Percentiles rank a stretch among this genome's conserved stretches.
phyloP scores from a whole-genome alignment of 495 filamentous ascomycete genomes.

The Aspergillus nidulans region DNA sequence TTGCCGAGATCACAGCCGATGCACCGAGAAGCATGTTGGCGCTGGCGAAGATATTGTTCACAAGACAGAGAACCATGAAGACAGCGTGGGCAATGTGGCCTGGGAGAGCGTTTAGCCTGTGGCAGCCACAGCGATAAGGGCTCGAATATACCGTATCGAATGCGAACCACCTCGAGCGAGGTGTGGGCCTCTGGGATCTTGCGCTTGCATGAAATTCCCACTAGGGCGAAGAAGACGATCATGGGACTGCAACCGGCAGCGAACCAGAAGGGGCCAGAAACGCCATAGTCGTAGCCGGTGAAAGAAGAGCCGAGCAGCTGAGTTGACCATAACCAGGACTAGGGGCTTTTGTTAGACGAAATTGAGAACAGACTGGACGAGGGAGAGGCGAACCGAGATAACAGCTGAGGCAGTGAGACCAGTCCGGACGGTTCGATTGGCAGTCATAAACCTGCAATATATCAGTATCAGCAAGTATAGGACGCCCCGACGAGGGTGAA shows the following conservation, averaged over 20 bases:
- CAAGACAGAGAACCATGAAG: slow-evolving; percentile 22
- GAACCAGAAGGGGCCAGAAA: slow-evolving; percentile 24
- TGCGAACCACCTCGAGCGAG: slow-evolving; percentile 26
- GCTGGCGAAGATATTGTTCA: slow-evolving; percentile 24
- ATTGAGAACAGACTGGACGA: not conserved
- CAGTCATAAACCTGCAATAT: not conserved
- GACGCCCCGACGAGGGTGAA: not conserved
- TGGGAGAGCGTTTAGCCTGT: not conserved
- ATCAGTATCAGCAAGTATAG: not conserved
- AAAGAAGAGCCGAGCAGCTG: not conserved
- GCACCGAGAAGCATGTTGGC: slow-evolving; percentile 29
- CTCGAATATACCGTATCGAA: slow-evolving; percentile 21
- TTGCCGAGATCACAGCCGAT: not conserved
- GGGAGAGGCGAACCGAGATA: not conserved
- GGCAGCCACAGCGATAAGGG: no score
- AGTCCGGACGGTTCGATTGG: not conserved
- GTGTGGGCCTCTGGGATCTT: slow-evolving; percentile 30
- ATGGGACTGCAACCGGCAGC: slow-evolving; percentile 19
- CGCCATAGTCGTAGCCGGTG: slow-evolving; percentile 12
- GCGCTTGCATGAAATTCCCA: slow-evolving; percentile 30
- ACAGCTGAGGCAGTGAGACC: slow-evolving; percentile 4
- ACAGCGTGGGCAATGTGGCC: slow-evolving; percentile 8
- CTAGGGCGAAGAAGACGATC: slow-evolving; percentile 30
- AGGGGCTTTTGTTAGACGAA: not conserved
- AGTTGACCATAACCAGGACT: not conserved